Conservation (phyloP, 108 stramenopile species). For the Nitzschia sp. region DNA sequence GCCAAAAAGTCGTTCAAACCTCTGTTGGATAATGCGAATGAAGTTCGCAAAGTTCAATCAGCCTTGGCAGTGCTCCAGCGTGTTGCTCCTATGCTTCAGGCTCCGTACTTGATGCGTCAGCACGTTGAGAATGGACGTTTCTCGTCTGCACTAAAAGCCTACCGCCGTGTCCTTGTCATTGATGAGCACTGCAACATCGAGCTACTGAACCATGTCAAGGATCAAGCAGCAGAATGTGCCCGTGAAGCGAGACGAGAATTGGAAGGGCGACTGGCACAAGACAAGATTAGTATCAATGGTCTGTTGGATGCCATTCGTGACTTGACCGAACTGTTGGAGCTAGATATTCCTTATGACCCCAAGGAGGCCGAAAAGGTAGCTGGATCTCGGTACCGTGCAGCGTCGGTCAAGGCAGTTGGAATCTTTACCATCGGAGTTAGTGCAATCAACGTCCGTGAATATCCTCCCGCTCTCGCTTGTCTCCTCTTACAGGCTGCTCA, state of each 20-base stretch:
- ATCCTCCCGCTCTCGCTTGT: slow-evolving; percentile 79
- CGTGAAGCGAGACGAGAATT: slow-evolving; percentile 77
- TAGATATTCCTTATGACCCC: slow-evolving; percentile 53
- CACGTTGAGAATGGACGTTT: slow-evolving; percentile 86
- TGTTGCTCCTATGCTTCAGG: slow-evolving; percentile 78
- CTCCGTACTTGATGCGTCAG: slow-evolving; percentile 83
- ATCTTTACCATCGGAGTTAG: slow-evolving; percentile 64
- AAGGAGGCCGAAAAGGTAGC: slow-evolving; percentile 48
- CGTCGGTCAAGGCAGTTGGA: slow-evolving; percentile 36
- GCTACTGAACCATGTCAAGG: slow-evolving; percentile 73
- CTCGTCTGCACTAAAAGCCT: slow-evolving; percentile 83
- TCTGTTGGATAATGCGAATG: slow-evolving; percentile 85
- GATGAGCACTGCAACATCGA: slow-evolving; percentile 77
- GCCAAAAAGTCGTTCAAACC: slow-evolving; percentile 87
- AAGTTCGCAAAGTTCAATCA: slow-evolving; percentile 87
- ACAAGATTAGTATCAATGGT: slow-evolving; percentile 56
- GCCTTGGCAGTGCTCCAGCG: slow-evolving; percentile 82
- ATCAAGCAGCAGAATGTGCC: slow-evolving; percentile 80
- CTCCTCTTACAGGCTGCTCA: slow-evolving; percentile 79
- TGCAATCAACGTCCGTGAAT: slow-evolving; percentile 70
- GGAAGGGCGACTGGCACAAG: slow-evolving; percentile 76
- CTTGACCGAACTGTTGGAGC: slow-evolving; percentile 74
- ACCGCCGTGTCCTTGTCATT: slow-evolving; percentile 81
- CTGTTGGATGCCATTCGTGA: slow-evolving; percentile 83
- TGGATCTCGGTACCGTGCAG: slow-evolving; percentile 11